These are phyloP conservation scores for Bruguiera hainesii DNA, from an alignment of 441 rosid species.

Conservation along the genomic window DNA sequence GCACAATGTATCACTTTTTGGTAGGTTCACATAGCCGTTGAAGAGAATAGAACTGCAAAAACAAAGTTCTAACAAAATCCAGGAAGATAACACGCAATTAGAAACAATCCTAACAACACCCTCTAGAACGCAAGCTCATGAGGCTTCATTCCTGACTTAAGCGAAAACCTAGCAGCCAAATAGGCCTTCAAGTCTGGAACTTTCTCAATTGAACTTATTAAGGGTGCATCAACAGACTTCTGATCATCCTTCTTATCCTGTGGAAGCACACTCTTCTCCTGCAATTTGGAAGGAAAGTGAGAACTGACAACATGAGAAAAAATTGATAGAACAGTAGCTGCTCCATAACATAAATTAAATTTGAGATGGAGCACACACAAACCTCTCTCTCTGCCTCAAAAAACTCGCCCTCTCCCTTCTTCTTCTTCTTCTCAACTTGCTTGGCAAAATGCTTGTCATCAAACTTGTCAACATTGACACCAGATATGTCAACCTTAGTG, in stretches of 20 bases:
- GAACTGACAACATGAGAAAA: neutral
- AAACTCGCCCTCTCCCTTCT: conserved; percentile 77
- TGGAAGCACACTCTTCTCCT: conserved; percentile 42
- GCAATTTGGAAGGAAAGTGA: neutral
- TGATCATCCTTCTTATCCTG: conserved; percentile 52
- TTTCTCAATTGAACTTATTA: conserved; percentile 38
- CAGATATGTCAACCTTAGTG: conserved; percentile 73
- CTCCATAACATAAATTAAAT: neutral
- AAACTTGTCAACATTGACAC: conserved; percentile 58
- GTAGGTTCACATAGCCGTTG: conserved; percentile 22
- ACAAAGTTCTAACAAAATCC: conserved; percentile 21
- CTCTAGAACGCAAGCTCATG: conserved; percentile 49
- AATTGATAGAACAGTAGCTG: neutral
- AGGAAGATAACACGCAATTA: neutral
- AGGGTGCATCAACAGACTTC: conserved; percentile 40
- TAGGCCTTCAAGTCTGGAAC: conserved; percentile 47
- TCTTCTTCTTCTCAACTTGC: conserved; percentile 70
- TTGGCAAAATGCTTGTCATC: conserved; percentile 84
- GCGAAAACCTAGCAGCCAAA: conserved; percentile 47
- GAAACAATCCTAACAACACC: conserved; percentile 4
- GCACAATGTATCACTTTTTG: conserved; percentile 20
- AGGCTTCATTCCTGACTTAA: conserved; percentile 54
- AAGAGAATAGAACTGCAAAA: conserved; percentile 17
- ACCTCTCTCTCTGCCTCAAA: conserved; percentile 80
- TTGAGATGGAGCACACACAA: neutral